phyloP scores from a whole-genome alignment of 257 asterid species.

The Solanum pimpinellifolium region DNA sequence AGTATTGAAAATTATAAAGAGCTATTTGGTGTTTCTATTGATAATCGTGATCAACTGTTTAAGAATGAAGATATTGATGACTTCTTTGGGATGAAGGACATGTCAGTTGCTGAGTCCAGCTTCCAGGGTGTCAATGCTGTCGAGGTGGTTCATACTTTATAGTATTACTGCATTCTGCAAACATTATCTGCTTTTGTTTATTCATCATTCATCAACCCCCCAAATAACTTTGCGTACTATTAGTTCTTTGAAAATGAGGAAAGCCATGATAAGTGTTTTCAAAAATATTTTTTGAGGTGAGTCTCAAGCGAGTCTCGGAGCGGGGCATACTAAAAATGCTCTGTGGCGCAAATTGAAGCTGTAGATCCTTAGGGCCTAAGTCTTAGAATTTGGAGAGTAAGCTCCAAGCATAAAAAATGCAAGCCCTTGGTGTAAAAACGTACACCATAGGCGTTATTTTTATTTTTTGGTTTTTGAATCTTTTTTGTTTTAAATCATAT shows the following conservation, averaged over 20 bases:
- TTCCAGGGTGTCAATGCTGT: slow-evolving; percentile 22
- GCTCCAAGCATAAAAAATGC: no score
- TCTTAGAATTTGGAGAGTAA: no score
- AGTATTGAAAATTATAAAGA: slow-evolving; percentile 62
- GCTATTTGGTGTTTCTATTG: slow-evolving; percentile 47
- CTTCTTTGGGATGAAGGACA: slow-evolving; percentile 38
- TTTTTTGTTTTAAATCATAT: no score
- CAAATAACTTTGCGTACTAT: neutral
- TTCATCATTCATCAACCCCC: neutral
- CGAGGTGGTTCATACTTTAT: neutral
- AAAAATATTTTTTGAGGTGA: no score
- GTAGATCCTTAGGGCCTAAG: no score
- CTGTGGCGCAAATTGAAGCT: no score
- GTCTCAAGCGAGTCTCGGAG: no score
- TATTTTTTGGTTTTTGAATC: no score
- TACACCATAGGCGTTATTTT: no score
- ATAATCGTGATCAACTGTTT: slow-evolving; percentile 38
- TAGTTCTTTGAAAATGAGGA: neutral
- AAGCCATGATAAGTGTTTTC: no score
- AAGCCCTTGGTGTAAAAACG: no score
- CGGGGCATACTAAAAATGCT: no score
- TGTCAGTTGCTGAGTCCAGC: slow-evolving; percentile 39
- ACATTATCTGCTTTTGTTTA: neutral
- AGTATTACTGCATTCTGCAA: neutral
- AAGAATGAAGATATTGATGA: slow-evolving; percentile 50